These are phyloP conservation scores for Neurospora sp. DNA, from an alignment of 495 filamentous ascomycete genomes.

Conservation along the genomic window DNA sequence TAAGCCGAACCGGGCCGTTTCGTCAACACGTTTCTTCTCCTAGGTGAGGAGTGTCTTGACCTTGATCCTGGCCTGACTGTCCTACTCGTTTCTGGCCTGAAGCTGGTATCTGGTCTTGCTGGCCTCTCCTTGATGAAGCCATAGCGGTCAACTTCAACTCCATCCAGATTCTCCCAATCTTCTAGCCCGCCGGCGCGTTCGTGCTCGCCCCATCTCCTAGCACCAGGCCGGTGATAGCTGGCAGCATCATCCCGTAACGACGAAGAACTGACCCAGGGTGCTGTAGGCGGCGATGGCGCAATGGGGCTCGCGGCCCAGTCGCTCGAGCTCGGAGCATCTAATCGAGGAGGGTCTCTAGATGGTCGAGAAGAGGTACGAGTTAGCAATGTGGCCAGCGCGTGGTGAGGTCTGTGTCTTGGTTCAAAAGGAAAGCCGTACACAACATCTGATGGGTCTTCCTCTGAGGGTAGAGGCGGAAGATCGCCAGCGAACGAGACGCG, in stretches of 20 bases:
- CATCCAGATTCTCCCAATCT: conserved; percentile 89
- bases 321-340: conserved; percentile 11
- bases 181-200: conserved; percentile 77
- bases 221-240: background rate
- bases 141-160: conserved; percentile 82
- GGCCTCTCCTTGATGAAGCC: conserved; percentile 69
- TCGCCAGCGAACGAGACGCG: conserved; percentile 30
- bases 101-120: conserved; percentile 44
- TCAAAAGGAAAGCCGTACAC: conserved; percentile 42
- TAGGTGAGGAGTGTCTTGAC: conserved; percentile 22
- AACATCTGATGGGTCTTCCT: conserved; percentile 39
- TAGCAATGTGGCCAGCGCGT: conserved; percentile 11
- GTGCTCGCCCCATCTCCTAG: conserved; percentile 27
- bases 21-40: conserved; percentile 30
- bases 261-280: conserved; percentile 29
- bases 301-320: conserved; percentile 6
- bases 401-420: conserved; percentile 14
- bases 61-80: conserved; percentile 24
- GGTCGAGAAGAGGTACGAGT: conserved; percentile 3
- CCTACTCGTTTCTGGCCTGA: conserved; percentile 28
- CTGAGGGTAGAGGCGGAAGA: conserved; percentile 28
- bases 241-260: conserved; percentile 16
- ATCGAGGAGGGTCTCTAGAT: conserved; percentile 3
- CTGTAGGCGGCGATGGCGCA: conserved; percentile 14
- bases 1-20: conserved; percentile 30